Conservation (phyloP, 352 stramenopile species). For the Aphanomyces euteiches region DNA sequence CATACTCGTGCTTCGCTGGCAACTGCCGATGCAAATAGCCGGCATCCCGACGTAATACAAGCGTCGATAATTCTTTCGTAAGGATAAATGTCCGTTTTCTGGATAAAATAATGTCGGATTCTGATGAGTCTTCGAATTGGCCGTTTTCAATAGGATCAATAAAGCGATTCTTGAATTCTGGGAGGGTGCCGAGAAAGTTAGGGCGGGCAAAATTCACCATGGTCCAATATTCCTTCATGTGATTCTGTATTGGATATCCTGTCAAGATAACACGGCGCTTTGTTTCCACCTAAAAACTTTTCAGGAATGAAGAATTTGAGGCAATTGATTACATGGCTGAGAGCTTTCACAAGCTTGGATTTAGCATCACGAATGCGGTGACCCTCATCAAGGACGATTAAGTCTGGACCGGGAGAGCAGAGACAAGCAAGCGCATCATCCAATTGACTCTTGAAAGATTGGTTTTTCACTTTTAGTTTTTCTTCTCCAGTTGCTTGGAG, state of each 20-base stretch:
- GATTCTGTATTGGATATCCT: constrained; percentile 95
- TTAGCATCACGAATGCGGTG: constrained; percentile 87
- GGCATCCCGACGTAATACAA: constrained; percentile 83
- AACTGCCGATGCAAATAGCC: constrained; percentile 80
- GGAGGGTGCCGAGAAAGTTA: constrained; percentile 68
- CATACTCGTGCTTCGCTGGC: constrained; percentile 86
- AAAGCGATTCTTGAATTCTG: constrained; percentile 89
- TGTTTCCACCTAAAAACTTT: constrained; percentile 42
- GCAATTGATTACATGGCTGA: constrained; percentile 48
- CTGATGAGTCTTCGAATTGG: constrained; percentile 75
- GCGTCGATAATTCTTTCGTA: constrained; percentile 71
- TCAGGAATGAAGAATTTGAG: background rate
- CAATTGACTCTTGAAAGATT: constrained; percentile 59
- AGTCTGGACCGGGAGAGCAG: constrained; percentile 65
- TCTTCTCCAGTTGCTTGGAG: constrained; percentile 73
- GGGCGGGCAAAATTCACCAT: constrained; percentile 89
- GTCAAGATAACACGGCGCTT: constrained; percentile 91
- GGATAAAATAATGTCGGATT: constrained; percentile 61
- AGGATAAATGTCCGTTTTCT: constrained; percentile 72
- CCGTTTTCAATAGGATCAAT: constrained; percentile 86
- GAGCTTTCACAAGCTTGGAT: constrained; percentile 85
- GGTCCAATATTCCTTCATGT: constrained; percentile 91
- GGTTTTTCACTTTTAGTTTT: constrained; percentile 54
- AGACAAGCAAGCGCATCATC: constrained; percentile 62
- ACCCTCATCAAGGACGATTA: constrained; percentile 87